These are phyloP conservation scores for Pezicula carpinea DNA, from an alignment of 2,329 filamentous ascomycete species.

Conservation along the genomic window DNA sequence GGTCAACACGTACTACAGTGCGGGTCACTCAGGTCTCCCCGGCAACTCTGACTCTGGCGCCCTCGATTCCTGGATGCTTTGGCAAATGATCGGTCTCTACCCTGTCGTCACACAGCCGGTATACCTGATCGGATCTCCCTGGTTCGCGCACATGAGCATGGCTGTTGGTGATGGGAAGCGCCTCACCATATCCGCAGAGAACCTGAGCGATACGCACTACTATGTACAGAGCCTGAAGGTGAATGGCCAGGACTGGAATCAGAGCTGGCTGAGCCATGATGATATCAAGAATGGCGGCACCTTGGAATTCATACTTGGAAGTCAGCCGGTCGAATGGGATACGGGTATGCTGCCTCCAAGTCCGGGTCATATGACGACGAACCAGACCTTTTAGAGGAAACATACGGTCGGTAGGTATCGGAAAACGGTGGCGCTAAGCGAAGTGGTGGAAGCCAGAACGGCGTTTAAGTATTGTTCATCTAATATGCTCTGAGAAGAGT, in stretches of 20 bases:
- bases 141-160: conserved; percentile 56
- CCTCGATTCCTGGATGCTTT: conserved; percentile 66
- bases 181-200: no score
- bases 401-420: no score
- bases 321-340: conserved; percentile 47
- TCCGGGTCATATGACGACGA: conserved; percentile 43
- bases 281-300: conserved; percentile 57
- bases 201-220: no score
- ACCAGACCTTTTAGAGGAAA: no score
- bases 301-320: conserved; percentile 56
- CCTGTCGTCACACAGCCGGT: conserved; percentile 64
- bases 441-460: no score
- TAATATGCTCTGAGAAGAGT: no score
- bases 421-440: no score
- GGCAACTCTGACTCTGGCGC: conserved; percentile 70
- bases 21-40: no score
- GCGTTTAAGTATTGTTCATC: no score
- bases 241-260: conserved; percentile 56
- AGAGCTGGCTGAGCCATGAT: conserved; percentile 59
- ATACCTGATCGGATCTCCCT: conserved; percentile 60
- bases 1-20: no score
- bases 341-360: conserved; percentile 55
- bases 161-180: conserved; percentile 36
- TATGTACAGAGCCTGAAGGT: conserved; percentile 57
- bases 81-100: conserved; percentile 65